Conservation (phyloP, 441 rosid species). For the Aleurites moluccanus region DNA sequence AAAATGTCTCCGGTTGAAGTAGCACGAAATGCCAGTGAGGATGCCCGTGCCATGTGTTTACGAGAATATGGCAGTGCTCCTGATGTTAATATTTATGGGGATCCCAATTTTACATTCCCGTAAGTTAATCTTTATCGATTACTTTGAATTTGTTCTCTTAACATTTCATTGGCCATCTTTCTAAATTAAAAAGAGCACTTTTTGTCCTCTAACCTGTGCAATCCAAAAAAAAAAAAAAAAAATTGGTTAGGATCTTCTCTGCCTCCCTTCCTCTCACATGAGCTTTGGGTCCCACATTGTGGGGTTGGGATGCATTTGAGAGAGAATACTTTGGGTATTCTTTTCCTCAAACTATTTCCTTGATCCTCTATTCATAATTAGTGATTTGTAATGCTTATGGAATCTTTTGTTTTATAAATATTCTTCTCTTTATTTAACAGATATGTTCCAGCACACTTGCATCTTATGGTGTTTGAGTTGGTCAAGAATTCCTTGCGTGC, state of each 20-base stretch:
- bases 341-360: not conserved
- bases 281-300: not conserved
- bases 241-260: not conserved
- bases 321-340: not conserved
- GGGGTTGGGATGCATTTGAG: not conserved
- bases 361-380: not conserved
- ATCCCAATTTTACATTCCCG: slow-evolving; percentile 91
- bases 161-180: not conserved
- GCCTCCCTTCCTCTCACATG: not conserved
- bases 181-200: not conserved
- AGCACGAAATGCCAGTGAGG: slow-evolving; percentile 83
- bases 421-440: slow-evolving; percentile 36
- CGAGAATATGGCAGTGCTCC: slow-evolving; percentile 93
- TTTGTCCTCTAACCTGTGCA: no score
- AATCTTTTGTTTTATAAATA: slow-evolving; percentile 9
- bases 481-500: slow-evolving; percentile 97
- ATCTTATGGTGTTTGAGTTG: slow-evolving; percentile 92
- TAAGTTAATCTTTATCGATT: slow-evolving; percentile 40
- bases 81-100: slow-evolving; percentile 71
- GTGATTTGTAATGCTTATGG: slow-evolving; percentile 8
- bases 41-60: slow-evolving; percentile 77
- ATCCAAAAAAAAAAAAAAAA: no score
- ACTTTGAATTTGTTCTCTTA: no score
- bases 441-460: slow-evolving; percentile 91
- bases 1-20: slow-evolving; percentile 94